A percentile compares a stretch with the other conserved stretches of the same genome.
Evolutionary conservation across 768 basidiomycete species (phyloP).

Genomic region (Leccinellum luteum): DNA sequence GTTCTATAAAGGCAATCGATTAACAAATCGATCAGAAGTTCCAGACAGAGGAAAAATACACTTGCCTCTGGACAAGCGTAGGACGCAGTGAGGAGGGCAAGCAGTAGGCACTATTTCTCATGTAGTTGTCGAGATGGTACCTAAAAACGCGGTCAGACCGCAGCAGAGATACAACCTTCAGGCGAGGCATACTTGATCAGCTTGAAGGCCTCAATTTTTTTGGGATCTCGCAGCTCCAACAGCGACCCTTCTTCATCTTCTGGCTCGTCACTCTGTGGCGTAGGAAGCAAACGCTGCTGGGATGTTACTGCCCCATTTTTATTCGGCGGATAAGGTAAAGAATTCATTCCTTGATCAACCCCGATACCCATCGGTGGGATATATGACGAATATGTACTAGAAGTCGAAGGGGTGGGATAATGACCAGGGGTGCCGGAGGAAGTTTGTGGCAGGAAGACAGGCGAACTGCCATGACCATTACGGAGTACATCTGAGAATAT

Average conservation of each 20-base stretch:
- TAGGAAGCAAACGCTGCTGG: constrained; percentile 25
- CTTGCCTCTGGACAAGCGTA: constrained; percentile 80
- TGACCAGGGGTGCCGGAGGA: constrained; percentile 39
- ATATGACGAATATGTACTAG: constrained; percentile 41
- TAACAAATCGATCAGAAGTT: background rate
- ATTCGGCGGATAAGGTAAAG: constrained; percentile 47
- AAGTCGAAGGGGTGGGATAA: constrained; percentile 40
- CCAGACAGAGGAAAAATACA: background rate
- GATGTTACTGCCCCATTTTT: constrained; percentile 24
- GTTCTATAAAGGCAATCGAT: constrained; percentile 45
- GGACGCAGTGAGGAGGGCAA: constrained; percentile 86
- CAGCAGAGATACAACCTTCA: background rate
- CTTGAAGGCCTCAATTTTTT: constrained; percentile 76
- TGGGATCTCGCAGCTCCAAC: constrained; percentile 49
- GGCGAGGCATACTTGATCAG: constrained; percentile 61
- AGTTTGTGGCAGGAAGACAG: constrained; percentile 58
- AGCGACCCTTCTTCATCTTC: constrained; percentile 51
- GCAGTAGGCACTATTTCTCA: constrained; percentile 81
- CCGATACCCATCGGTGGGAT: constrained; percentile 57
- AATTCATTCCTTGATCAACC: constrained; percentile 51
- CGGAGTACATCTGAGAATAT: constrained; percentile 65
- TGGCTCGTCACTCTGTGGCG: constrained; percentile 40
- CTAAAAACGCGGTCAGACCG: constrained; percentile 35
- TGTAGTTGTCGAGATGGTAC: constrained; percentile 90
- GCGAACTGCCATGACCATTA: constrained; percentile 45